Percentiles rank a stretch among this genome's conserved stretches.
Evolutionary conservation across 495 filamentous ascomycete genomes (phyloP).

Genomic region (Corynascus novoguineensis): DNA sequence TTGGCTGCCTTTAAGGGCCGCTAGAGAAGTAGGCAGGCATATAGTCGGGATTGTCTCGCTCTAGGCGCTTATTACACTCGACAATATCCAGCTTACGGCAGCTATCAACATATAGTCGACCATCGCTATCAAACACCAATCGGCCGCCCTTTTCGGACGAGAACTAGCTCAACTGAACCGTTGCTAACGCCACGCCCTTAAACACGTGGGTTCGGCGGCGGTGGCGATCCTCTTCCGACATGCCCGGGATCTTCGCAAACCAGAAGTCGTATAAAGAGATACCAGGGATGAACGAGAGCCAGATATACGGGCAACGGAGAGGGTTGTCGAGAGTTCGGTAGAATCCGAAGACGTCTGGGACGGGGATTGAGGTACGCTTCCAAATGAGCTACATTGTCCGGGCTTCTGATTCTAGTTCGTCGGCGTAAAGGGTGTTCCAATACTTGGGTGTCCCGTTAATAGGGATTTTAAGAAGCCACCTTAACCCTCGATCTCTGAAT

Average conservation of each 20-base stretch:
- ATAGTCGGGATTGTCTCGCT: neutral
- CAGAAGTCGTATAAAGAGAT: conserved; percentile 6
- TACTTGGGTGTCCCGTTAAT: neutral
- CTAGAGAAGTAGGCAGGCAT: conserved; percentile 4
- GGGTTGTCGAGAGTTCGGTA: conserved; percentile 1
- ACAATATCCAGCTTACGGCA: neutral
- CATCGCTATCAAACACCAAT: neutral
- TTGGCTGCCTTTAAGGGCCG: conserved; percentile 2
- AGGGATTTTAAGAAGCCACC: conserved; percentile 4
- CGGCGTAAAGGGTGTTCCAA: conserved; percentile 4
- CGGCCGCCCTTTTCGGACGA: neutral
- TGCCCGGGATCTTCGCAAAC: neutral
- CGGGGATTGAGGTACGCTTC: neutral
- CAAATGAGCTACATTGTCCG: conserved; percentile 7
- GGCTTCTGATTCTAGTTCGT: conserved; percentile 7
- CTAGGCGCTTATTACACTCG: neutral
- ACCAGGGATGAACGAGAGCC: conserved; percentile 7
- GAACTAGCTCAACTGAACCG: conserved; percentile 4
- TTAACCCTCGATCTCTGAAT: neutral
- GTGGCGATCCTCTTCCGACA: conserved; percentile 5
- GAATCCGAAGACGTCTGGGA: conserved; percentile 4
- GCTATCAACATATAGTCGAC: neutral
- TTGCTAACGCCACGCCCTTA: neutral
- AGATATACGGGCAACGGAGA: conserved; percentile 4
- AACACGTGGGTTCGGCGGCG: conserved; percentile 1